phyloP scores from a whole-genome alignment of 2,329 filamentous ascomycete species.

The Leptodontidium sp. region DNA sequence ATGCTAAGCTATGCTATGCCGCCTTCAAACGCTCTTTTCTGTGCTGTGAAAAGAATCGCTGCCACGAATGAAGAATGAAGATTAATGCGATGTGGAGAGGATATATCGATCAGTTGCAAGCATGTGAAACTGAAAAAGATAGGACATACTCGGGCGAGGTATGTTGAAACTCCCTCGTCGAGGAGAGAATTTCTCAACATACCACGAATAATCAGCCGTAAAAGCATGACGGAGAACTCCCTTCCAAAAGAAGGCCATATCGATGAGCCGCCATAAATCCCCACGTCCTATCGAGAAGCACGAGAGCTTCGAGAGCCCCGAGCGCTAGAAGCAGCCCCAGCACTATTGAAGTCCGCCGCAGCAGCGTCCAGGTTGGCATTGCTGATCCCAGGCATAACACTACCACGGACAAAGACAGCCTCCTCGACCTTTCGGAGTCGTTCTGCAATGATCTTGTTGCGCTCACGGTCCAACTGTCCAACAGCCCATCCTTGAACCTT shows the following conservation, averaged over 20 bases:
- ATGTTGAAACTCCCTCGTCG: too few relatives aligned
- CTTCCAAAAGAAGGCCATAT: not conserved
- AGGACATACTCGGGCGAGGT: not conserved
- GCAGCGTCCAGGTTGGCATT: conserved; percentile 8
- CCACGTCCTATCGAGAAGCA: not conserved
- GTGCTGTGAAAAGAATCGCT: not conserved
- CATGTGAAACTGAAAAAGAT: not conserved
- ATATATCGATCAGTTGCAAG: not conserved
- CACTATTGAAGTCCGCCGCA: not conserved
- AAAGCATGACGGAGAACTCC: not conserved
- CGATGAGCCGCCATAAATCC: not conserved
- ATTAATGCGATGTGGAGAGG: not conserved
- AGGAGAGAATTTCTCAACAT: not conserved
- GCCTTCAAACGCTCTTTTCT: not conserved
- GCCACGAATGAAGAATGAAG: not conserved
- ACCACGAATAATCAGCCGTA: not conserved
- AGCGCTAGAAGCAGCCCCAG: not conserved
- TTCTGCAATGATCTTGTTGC: conserved; percentile 22
- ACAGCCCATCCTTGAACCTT: conserved; percentile 22
- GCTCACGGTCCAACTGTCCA: conserved; percentile 20
- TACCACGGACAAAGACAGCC: conserved; percentile 17
- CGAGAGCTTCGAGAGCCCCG: not conserved
- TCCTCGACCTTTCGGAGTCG: conserved; percentile 20
- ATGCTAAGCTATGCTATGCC: not conserved
- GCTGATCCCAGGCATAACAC: conserved; percentile 20